Conservation (phyloP, 2,329 filamentous ascomycete species). For the Bipolaris zeicola region DNA sequence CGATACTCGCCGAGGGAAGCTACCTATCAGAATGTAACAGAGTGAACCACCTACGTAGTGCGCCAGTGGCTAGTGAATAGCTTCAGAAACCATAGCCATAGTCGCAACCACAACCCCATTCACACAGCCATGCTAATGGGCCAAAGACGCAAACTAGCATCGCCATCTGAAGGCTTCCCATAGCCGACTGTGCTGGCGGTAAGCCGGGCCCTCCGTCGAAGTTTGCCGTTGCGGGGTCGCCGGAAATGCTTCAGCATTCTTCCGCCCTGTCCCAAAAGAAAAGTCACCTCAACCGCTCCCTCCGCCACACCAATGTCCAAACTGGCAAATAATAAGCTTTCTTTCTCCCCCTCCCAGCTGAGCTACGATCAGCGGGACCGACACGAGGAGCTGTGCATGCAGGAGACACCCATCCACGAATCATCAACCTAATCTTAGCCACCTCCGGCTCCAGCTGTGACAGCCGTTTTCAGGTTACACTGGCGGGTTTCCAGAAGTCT, state of each 20-base stretch:
- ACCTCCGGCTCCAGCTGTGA: conserved; percentile 17
- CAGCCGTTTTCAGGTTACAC: conserved; percentile 2
- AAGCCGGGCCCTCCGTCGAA: neutral
- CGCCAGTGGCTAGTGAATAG: neutral
- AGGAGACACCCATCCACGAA: conserved; percentile 18
- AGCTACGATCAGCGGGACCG: conserved; percentile 10
- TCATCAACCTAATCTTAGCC: conserved; percentile 20
- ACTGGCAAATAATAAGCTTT: neutral
- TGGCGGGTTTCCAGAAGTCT: conserved; percentile 2
- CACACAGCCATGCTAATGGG: neutral
- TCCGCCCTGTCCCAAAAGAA: neutral
- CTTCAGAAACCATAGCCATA: neutral
- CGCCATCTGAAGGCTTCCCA: neutral
- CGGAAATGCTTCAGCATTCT: conserved; percentile 3
- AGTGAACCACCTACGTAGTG: neutral
- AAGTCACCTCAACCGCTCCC: conserved; percentile 12
- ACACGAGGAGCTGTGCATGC: conserved; percentile 16
- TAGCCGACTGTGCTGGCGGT: neutral
- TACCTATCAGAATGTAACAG: neutral
- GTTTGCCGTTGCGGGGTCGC: conserved; percentile 4
- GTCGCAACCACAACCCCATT: neutral
- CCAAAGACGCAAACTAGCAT: neutral
- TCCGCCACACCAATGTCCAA: conserved; percentile 3
- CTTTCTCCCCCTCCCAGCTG: conserved; percentile 14
- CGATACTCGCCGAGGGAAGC: neutral